These are phyloP conservation scores for Hypoxylon rickii DNA, from an alignment of 495 filamentous ascomycete genomes.

Conservation along the genomic window DNA sequence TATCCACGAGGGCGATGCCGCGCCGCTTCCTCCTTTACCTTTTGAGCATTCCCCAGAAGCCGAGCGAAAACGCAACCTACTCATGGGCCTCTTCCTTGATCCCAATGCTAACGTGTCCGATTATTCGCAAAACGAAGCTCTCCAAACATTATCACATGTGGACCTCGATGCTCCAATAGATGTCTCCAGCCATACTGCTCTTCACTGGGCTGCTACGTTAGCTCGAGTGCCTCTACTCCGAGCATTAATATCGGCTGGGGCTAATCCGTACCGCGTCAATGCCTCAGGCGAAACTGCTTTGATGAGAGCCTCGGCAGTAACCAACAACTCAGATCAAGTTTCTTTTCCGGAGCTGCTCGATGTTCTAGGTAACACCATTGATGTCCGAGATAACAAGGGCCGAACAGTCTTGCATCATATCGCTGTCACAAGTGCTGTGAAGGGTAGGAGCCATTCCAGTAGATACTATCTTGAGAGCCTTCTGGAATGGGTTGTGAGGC, in stretches of 20 bases:
- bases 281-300: slow-evolving; percentile 86
- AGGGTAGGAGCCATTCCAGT: slow-evolving; percentile 80
- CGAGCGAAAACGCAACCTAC: slow-evolving; percentile 73
- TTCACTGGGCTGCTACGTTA: slow-evolving; percentile 97
- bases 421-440: slow-evolving; percentile 89
- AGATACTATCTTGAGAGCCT: slow-evolving; percentile 93
- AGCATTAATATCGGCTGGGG: slow-evolving; percentile 78
- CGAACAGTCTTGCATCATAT: slow-evolving; percentile 96
- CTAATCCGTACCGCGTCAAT: slow-evolving; percentile 85
- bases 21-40: slow-evolving; percentile 71
- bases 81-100: slow-evolving; percentile 89
- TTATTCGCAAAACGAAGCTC: slow-evolving; percentile 45
- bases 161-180: slow-evolving; percentile 93
- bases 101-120: slow-evolving; percentile 66
- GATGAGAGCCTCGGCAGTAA: slow-evolving; percentile 84
- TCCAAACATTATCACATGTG: slow-evolving; percentile 66
- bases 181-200: slow-evolving; percentile 78
- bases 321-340: slow-evolving; percentile 85
- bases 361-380: slow-evolving; percentile 85
- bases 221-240: slow-evolving; percentile 80
- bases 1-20: slow-evolving; percentile 54
- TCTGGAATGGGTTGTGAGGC: slow-evolving; percentile 88
- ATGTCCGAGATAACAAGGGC: slow-evolving; percentile 83
- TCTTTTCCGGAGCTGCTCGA: slow-evolving; percentile 85
- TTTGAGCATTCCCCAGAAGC: slow-evolving; percentile 66